Percentiles rank a stretch among this genome's conserved stretches.
Conservation (phyloP, 2,329 filamentous ascomycete genomes). For the Claviceps sp. region DNA sequence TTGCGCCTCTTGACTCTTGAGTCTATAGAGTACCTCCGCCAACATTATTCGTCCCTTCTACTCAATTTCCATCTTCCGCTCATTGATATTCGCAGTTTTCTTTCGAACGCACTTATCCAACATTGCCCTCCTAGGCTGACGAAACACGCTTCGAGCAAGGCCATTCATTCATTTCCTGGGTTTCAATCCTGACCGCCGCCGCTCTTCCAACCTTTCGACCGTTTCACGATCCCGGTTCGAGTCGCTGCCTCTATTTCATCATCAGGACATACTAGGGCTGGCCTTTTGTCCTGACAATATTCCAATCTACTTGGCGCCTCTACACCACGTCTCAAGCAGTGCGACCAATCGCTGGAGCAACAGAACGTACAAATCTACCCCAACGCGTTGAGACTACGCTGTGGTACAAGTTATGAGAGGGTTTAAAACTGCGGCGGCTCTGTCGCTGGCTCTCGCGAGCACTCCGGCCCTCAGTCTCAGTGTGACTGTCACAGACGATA, state of each 20-base stretch:
- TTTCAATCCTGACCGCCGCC: neutral
- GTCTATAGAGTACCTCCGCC: neutral
- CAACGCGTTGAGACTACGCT: neutral
- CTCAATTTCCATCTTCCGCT: neutral
- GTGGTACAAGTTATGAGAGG: conserved; percentile 1
- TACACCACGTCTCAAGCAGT: neutral
- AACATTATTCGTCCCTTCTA: neutral
- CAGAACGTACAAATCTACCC: neutral
- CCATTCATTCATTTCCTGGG: neutral
- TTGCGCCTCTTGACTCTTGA: neutral
- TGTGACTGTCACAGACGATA: conserved; percentile 19
- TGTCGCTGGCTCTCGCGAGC: conserved; percentile 8
- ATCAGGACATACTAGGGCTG: neutral
- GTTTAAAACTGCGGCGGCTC: neutral
- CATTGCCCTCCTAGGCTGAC: neutral
- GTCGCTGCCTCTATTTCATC: neutral
- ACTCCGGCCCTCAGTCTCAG: conserved; percentile 13
- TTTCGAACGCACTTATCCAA: neutral
- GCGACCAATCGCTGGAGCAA: neutral
- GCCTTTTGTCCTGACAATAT: neutral
- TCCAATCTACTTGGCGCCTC: neutral
- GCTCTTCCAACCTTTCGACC: neutral
- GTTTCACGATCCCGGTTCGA: neutral
- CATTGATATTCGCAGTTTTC: neutral
- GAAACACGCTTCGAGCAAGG: neutral